Evolutionary conservation across 2,329 filamentous ascomycete species (phyloP).

Genomic region (Blumeriella jaapii): DNA sequence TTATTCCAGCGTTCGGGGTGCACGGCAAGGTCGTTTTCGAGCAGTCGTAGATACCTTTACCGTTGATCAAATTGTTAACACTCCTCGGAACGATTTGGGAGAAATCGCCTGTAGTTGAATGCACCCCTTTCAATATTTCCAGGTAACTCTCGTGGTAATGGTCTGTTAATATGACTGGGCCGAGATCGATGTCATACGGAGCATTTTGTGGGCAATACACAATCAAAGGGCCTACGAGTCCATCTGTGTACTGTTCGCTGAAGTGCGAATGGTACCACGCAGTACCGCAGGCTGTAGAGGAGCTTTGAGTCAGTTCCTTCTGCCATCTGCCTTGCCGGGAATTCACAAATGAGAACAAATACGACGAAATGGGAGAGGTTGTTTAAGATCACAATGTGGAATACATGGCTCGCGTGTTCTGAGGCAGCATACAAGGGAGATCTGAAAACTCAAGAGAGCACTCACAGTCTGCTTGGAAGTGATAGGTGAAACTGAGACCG

Average conservation of each 20-base stretch:
- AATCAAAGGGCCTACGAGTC: conserved; percentile 45
- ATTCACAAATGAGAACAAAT: background rate
- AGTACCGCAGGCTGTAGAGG: conserved; percentile 26
- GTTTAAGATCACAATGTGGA: no score
- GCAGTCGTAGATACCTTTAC: conserved; percentile 19
- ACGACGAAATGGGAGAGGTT: background rate
- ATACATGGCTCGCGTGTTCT: no score
- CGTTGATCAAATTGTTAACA: conserved; percentile 25
- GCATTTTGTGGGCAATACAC: conserved; percentile 44
- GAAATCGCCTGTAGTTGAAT: conserved; percentile 3
- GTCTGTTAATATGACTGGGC: conserved; percentile 30
- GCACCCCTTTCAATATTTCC: conserved; percentile 20
- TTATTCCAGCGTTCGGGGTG: conserved; percentile 12
- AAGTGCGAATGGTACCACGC: conserved; percentile 51
- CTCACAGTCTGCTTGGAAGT: conserved; percentile 7
- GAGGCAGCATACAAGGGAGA: no score
- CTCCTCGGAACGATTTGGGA: conserved; percentile 1
- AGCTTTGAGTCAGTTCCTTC: no score
- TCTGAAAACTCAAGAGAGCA: no score
- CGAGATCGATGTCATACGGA: conserved; percentile 50
- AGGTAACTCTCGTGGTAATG: conserved; percentile 5
- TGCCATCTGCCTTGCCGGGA: no score
- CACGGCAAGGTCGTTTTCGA: conserved; percentile 8
- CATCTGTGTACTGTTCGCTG: conserved; percentile 36
- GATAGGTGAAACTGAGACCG: conserved; percentile 19